Evolutionary conservation across 2,329 filamentous ascomycete species (phyloP), one percentile per base, ranked within the genome.

Genomic region (Aspergillus sp.): DNA sequence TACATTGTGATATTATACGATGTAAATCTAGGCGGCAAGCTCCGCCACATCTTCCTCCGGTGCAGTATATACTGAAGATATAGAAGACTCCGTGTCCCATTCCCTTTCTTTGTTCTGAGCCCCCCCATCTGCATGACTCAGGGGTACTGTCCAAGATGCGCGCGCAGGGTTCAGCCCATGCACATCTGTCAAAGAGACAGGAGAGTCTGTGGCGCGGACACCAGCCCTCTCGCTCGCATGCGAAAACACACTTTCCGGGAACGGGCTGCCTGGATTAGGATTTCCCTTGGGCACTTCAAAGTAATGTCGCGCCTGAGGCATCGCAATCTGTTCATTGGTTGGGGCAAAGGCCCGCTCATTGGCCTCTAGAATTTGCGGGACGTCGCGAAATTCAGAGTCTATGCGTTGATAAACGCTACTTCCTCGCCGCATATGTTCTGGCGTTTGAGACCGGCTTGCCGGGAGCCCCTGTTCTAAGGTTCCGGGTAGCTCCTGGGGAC

Each of bases 391-490:
- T 52, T 32, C 47, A 4, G 47, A 50, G 3, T 28, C 47, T 38
- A 39, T 19, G 28, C 17, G 23, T 43, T 57, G 30, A 17, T 25
- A 12, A 36, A 23, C 30, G 9, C 23, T 55, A 30, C 13, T 9
- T 32, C 59, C 55, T 60, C 70, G 50, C 43, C 62, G 66, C 65
- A 70, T 66, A n/a, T 64, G 62, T 15, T 70, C 68, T 21, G 70
- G 70, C 8, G 69, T 72, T n/a, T 53, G 58, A 15, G 67, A 73
- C 49, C 65, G 61, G 47, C 65, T 72, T 39, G 59, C 57, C 2
- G 69, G 69, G 2, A 71, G 62, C 15, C 70, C 70, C 60, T 72
- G 69, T 48, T 71, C 70, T 15, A 72, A 55, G n/a, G 63, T 71
- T 9, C 63, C 63, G 7, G 68, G 69, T 4, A 72, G 62, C 52